phyloP scores from a whole-genome alignment of 2,329 filamentous ascomycete genomes.

The Claviceps citrina region DNA sequence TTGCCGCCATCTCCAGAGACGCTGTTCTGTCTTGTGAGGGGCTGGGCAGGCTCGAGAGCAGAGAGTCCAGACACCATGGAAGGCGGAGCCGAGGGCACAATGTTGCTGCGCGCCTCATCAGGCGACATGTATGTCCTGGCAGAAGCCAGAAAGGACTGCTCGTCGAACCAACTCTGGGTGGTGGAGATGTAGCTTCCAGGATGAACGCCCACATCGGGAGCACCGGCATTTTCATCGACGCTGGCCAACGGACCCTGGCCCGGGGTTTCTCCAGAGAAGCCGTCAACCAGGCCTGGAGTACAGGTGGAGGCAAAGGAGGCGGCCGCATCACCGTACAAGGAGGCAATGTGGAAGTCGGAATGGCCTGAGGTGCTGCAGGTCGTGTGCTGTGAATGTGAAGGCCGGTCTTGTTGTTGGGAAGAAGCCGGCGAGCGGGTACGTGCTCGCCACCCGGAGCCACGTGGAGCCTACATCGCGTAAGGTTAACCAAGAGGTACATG shows the following conservation, averaged over 20 bases:
- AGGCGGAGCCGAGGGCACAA: conserved; percentile 20
- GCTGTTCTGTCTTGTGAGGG: conserved; percentile 30
- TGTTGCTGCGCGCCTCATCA: conserved; percentile 12
- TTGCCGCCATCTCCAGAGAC: conserved; percentile 17
- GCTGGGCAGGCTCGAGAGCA: conserved; percentile 21
- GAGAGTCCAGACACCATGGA: conserved; percentile 28
- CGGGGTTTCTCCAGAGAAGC: conserved; percentile 18
- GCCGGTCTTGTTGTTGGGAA: conserved; percentile 19
- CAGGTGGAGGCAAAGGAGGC: conserved; percentile 12
- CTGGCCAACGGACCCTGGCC: conserved; percentile 18
- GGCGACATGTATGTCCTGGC: conserved; percentile 12
- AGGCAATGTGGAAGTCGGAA: conserved; percentile 20
- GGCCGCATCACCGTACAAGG: conserved; percentile 9
- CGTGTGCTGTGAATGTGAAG: conserved; percentile 25
- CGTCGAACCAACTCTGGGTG: conserved; percentile 14
- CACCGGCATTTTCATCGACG: conserved; percentile 20
- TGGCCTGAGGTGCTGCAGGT: conserved; percentile 28
- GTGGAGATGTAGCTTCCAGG: conserved; percentile 24
- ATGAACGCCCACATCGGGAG: conserved; percentile 22
- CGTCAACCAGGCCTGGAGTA: conserved; percentile 11
- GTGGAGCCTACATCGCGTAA: background rate
- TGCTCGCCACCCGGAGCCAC: conserved; percentile 3
- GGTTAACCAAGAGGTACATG: background rate
- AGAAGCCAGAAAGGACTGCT: conserved; percentile 13
- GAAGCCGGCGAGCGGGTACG: conserved; percentile 12